A percentile compares a stretch with the other conserved stretches of the same genome.
These are phyloP conservation scores for Termitomyces titanicus DNA, from an alignment of 768 basidiomycete genomes.

Conservation along the genomic window DNA sequence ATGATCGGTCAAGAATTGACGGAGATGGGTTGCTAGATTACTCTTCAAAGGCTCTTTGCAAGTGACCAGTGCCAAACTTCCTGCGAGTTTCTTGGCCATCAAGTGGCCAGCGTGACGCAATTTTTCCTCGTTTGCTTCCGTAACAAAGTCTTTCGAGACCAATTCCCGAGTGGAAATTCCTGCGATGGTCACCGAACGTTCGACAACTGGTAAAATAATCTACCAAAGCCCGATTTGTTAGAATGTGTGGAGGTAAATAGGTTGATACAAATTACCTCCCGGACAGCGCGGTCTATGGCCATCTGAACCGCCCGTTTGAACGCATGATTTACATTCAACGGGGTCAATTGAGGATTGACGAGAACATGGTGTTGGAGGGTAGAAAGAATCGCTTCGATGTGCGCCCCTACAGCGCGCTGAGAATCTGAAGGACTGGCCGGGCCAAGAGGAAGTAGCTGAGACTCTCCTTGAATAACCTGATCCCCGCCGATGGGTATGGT, in stretches of 20 bases:
- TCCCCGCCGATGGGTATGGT: slow-evolving; percentile 74
- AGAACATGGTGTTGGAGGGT: slow-evolving; percentile 69
- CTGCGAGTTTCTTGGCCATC: slow-evolving; percentile 97
- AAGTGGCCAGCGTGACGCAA: slow-evolving; percentile 88
- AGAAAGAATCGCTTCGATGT: slow-evolving; percentile 78
- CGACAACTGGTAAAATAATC: slow-evolving; percentile 97
- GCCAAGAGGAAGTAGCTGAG: slow-evolving; percentile 61
- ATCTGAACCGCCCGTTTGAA: slow-evolving; percentile 91
- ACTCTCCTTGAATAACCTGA: slow-evolving; percentile 52
- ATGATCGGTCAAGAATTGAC: slow-evolving; percentile 78
- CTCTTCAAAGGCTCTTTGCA: slow-evolving; percentile 96
- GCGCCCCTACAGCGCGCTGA: slow-evolving; percentile 66
- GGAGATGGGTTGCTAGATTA: slow-evolving; percentile 85
- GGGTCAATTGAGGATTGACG: slow-evolving; percentile 74
- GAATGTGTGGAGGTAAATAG: slow-evolving; percentile 3
- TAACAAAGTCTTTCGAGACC: slow-evolving; percentile 93
- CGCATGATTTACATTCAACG: slow-evolving; percentile 68
- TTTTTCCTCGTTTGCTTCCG: slow-evolving; percentile 87
- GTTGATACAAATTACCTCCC: slow-evolving; percentile 59
- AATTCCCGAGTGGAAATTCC: slow-evolving; percentile 96
- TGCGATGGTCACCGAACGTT: slow-evolving; percentile 96
- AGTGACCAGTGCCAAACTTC: slow-evolving; percentile 93
- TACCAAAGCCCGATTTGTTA: slow-evolving; percentile 21
- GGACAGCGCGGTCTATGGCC: slow-evolving; percentile 90
- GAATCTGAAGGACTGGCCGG: slow-evolving; percentile 58